Conservation (phyloP, 805 yeast genomes). For the Ogataea pilisensis region DNA sequence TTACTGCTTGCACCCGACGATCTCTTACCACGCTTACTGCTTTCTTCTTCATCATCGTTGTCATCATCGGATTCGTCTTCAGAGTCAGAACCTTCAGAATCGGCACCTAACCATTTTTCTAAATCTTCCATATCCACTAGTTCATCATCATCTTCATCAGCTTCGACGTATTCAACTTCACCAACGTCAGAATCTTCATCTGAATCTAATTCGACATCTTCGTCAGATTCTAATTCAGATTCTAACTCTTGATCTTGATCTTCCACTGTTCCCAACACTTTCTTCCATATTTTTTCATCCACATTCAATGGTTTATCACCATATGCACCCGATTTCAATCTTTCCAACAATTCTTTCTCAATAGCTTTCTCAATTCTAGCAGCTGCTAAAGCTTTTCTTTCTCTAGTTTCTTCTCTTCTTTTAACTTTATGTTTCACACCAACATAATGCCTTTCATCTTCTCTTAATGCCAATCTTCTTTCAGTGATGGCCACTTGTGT, state of each 20-base stretch:
- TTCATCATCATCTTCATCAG: slow-evolving; percentile 84
- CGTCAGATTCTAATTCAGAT: slow-evolving; percentile 41
- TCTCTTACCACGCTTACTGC: slow-evolving; percentile 31
- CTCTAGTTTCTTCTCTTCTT: slow-evolving; percentile 91
- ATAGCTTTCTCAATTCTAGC: slow-evolving; percentile 96
- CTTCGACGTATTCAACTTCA: slow-evolving; percentile 85
- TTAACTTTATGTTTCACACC: slow-evolving; percentile 92
- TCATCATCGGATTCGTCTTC: slow-evolving; percentile 35
- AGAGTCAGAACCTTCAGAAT: slow-evolving; percentile 35
- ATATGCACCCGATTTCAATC: slow-evolving; percentile 96
- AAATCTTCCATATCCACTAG: slow-evolving; percentile 90
- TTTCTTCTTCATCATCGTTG: slow-evolving; percentile 25
- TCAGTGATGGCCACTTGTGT: slow-evolving; percentile 95
- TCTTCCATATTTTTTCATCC: slow-evolving; percentile 93
- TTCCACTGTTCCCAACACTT: slow-evolving; percentile 73
- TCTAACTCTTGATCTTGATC: slow-evolving; percentile 49
- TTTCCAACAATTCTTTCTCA: slow-evolving; percentile 89
- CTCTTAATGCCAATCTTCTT: slow-evolving; percentile 84
- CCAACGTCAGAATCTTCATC: slow-evolving; percentile 53
- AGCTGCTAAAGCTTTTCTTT: slow-evolving; percentile 93
- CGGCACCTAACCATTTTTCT: slow-evolving; percentile 68
- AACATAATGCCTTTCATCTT: slow-evolving; percentile 92
- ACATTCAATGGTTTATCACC: slow-evolving; percentile 98
- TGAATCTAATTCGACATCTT: slow-evolving; percentile 40
- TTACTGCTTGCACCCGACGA: neutral